These are phyloP conservation scores for Lachancea sp. DNA, from an alignment of 805 yeast genomes.

Conservation along the genomic window DNA sequence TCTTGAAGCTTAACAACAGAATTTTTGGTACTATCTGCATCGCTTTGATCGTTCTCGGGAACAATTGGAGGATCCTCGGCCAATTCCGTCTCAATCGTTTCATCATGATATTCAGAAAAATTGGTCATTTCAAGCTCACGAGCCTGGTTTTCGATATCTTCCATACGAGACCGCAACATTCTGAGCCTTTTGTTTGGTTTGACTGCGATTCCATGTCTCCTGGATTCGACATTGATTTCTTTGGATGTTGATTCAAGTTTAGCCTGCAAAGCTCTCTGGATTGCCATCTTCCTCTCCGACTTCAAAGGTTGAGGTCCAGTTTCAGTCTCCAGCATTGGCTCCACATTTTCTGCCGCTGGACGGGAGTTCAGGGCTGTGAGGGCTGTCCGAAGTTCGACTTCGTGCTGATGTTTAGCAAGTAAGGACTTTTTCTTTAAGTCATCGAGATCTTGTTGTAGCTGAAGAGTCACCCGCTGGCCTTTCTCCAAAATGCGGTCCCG, in stretches of 20 bases:
- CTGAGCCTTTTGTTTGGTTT: conserved; percentile 76
- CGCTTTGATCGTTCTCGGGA: neutral
- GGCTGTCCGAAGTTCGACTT: conserved; percentile 69
- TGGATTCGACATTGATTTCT: conserved; percentile 36
- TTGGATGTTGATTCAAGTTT: conserved; percentile 35
- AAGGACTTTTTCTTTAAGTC: conserved; percentile 55
- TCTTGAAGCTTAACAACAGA: conserved; percentile 51
- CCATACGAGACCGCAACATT: conserved; percentile 76
- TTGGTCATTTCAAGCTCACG: conserved; percentile 81
- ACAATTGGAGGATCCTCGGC: conserved; percentile 1
- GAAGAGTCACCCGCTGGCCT: conserved; percentile 58
- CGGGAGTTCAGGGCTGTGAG: conserved; percentile 54
- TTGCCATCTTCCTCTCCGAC: conserved; percentile 26
- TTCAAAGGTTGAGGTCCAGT: conserved; percentile 16
- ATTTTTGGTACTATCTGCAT: conserved; percentile 30
- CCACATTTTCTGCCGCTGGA: conserved; percentile 11
- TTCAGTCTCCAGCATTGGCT: conserved; percentile 12
- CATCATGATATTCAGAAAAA: conserved; percentile 46
- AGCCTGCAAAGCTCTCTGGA: conserved; percentile 29
- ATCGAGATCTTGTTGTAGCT: conserved; percentile 57
- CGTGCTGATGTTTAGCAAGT: conserved; percentile 67
- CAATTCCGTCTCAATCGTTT: neutral
- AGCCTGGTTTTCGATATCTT: conserved; percentile 75
- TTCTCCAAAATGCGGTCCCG: conserved; percentile 58
- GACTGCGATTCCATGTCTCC: conserved; percentile 39